These are phyloP conservation scores for Mollisiaceae sp. DNA, from an alignment of 2,329 filamentous ascomycete genomes.

Conservation along the genomic window DNA sequence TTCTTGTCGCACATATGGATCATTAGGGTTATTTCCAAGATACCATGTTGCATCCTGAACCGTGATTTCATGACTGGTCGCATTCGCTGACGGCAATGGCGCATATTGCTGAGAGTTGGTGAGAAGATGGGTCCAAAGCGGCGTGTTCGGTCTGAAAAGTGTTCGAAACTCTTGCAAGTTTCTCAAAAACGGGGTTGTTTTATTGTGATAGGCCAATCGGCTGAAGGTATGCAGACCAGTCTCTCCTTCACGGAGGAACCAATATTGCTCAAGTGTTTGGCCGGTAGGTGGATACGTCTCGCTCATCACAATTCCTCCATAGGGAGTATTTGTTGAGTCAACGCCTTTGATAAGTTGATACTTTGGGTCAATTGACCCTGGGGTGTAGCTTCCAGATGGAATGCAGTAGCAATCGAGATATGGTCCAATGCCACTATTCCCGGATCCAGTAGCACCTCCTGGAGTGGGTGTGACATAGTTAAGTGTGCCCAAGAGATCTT, in stretches of 20 bases:
- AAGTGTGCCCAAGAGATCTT: slow-evolving; percentile 57
- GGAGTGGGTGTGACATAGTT: slow-evolving; percentile 30
- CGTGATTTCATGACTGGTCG: slow-evolving; percentile 49
- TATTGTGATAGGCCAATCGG: slow-evolving; percentile 64
- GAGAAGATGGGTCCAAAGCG: slow-evolving; percentile 66
- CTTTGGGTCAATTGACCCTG: slow-evolving; percentile 54
- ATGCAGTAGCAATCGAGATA: slow-evolving; percentile 70
- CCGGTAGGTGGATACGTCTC: slow-evolving; percentile 63
- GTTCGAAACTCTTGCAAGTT: slow-evolving; percentile 67
- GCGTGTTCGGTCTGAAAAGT: slow-evolving; percentile 62
- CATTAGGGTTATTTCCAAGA: slow-evolving; percentile 57
- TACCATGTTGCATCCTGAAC: slow-evolving; percentile 71
- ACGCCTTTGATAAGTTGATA: slow-evolving; percentile 57
- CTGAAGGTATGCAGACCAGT: slow-evolving; percentile 67
- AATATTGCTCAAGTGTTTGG: slow-evolving; percentile 66
- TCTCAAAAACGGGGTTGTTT: slow-evolving; percentile 58
- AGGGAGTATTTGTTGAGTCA: slow-evolving; percentile 55
- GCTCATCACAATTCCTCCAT: slow-evolving; percentile 63
- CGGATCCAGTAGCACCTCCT: slow-evolving; percentile 40
- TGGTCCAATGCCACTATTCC: slow-evolving; percentile 55
- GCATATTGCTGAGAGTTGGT: slow-evolving; percentile 61
- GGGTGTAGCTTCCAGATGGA: slow-evolving; percentile 63
- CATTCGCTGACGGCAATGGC: slow-evolving; percentile 54
- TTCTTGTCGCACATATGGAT: slow-evolving; percentile 60
- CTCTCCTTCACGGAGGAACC: slow-evolving; percentile 66